A percentile compares a stretch with the other conserved stretches of the same genome.
phyloP scores from a whole-genome alignment of 177 flowering plant genomes.

The Vitis hybrid region DNA sequence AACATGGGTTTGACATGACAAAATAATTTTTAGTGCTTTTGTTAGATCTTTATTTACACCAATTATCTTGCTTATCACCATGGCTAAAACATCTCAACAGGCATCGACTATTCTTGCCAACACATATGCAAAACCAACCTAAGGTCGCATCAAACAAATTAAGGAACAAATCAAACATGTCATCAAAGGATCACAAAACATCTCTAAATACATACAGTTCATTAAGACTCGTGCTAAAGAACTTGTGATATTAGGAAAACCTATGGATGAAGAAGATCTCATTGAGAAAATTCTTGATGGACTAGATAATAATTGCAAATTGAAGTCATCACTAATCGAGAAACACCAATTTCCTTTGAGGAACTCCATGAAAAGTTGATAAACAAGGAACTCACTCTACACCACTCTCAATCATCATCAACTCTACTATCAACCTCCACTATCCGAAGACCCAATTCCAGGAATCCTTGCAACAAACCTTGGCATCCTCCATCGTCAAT shows the following conservation, averaged over 20 bases:
- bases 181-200: not conserved
- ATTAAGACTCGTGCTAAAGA: too few species aligned
- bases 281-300: too few species aligned
- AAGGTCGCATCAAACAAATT: not conserved
- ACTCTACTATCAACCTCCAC: not conserved
- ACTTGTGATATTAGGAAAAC: too few species aligned
- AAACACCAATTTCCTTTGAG: not conserved
- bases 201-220: not conserved
- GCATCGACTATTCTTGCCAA: constrained; percentile 9
- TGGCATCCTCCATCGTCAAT: not conserved
- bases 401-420: not conserved
- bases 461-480: not conserved
- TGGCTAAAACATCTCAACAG: constrained; percentile 4
- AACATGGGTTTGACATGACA: constrained; percentile 5
- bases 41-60: not conserved
- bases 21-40: constrained; percentile 10
- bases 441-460: too few species aligned
- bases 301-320: too few species aligned
- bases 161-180: too few species aligned
- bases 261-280: too few species aligned
- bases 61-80: not conserved
- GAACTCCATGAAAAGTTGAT: not conserved
- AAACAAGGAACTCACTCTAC: not conserved
- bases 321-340: not conserved
- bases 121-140: constrained; percentile 6